These are phyloP conservation scores for Kwoniella heveanensis DNA, from an alignment of 768 basidiomycete species.

Conservation along the genomic window DNA sequence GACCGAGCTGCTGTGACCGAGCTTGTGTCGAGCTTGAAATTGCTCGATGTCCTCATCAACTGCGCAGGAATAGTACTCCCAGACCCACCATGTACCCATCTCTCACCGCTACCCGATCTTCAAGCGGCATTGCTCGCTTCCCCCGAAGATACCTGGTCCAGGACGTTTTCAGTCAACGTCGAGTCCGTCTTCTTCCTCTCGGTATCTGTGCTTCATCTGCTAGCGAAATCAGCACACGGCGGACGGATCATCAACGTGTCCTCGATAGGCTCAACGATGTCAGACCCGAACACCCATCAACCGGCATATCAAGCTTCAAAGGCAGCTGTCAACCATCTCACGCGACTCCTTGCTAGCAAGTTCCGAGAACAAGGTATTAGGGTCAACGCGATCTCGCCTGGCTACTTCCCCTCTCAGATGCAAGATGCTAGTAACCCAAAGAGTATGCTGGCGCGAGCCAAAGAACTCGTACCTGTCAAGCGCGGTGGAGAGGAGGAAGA, in stretches of 20 bases:
- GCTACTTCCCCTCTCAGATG: conserved; percentile 33
- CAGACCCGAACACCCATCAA: conserved; percentile 28
- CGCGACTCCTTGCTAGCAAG: conserved; percentile 31
- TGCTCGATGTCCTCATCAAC: conserved; percentile 40
- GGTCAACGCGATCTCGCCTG: conserved; percentile 38
- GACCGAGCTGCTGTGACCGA: conserved; percentile 28
- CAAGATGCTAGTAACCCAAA: conserved; percentile 33
- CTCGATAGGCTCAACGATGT: conserved; percentile 34
- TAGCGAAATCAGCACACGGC: conserved; percentile 13
- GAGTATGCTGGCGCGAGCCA: conserved; percentile 23
- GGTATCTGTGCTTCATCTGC: conserved; percentile 25
- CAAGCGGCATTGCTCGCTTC: conserved; percentile 27
- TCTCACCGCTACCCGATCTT: conserved; percentile 26
- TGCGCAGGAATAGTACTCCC: conserved; percentile 36
- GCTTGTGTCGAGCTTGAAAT: conserved; percentile 10
- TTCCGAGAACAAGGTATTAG: conserved; percentile 32
- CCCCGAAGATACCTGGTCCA: conserved; percentile 24
- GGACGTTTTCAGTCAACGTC: conserved; percentile 27
- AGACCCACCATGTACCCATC: conserved; percentile 25
- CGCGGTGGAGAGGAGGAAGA: conserved; percentile 32
- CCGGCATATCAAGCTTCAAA: conserved; percentile 39
- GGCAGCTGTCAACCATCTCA: conserved; percentile 34
- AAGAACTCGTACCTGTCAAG: conserved; percentile 28
- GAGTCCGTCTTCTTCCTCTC: conserved; percentile 29
- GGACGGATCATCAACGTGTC: conserved; percentile 38